Base-by-base conservation (phyloP, 371 early-diverging fungal genomes). In the Mortierella sp. region DNA sequence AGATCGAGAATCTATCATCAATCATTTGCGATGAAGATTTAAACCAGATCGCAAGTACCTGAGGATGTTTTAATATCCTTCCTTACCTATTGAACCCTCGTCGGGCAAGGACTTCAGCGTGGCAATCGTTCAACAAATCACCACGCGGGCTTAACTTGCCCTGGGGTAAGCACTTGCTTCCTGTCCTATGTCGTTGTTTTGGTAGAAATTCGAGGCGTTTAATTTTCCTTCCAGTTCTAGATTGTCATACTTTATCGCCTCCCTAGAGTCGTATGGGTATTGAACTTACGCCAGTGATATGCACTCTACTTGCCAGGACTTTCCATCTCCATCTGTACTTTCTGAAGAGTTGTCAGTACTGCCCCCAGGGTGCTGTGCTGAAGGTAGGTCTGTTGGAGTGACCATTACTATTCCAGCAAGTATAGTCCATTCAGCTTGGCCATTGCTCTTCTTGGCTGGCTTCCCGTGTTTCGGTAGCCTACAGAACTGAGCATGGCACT, bases 31-130 rank as follows among this genome's bases (percentile, higher is more conserved):
- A 55, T 12, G 28, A 22, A 52, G 22, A 52, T 22, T 52, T 20
- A 8, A 10, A 11, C 10, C 24, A 20, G 20, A 28, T 55, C 24
- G 8, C 12, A 20, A 52, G 55, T 9, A 55, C 12, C 28, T 12
- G 8, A 14, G 24, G 20, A 30, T 24, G 55, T 28, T 14, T 8
- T 26, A 14, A 52, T 52, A 20, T 3, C 24, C 52, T 32, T 47
- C 43, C 77, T 80, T 87, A 94, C 93, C 87, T 88, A 54, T 93
- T 84, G 69, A 96, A 91, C 11, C 91, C 91, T 70, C 97, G 88
- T 14, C 95, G 90, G 26, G 95, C 94, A 30, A 96, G 84, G 0
- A 95, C 86, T 78, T 96, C 97, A 16, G 96, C 97, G 81, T 96
- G 97, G 73, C 90, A 88, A 84, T 96, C 97, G 80, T 93, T 92